Evolutionary conservation across 768 basidiomycete species (phyloP), one percentile per base, ranked within the genome.

Genomic region (Agrocybe pediades): DNA sequence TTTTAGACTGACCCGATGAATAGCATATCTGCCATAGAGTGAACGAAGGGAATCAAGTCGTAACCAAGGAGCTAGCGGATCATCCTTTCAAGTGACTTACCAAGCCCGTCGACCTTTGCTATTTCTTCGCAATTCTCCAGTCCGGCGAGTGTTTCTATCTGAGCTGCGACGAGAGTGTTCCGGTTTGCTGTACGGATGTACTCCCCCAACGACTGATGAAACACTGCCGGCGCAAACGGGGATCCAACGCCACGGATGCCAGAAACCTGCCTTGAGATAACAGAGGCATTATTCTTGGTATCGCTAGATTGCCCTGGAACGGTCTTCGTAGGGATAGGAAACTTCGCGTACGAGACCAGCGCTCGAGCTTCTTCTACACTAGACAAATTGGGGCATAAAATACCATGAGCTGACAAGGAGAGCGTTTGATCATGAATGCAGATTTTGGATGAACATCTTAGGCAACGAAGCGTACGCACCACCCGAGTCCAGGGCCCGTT

Each of bases 141-240:
- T 11, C 62, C 62, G 39, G 50, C 36, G 16, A 59, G 24, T 6
- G 59, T 63, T 49, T 63, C 62, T 9, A 63, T 63, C 46, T 63
- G 62, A 2, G 59, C 57, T 2, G 57, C 59, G 19, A 61, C 41
- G 30, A 63, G 55, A 3, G 62, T 63, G 47, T 63, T 63, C 23
- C 46, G 51, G 44, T 63, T 63, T 23, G 62, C 62, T 17, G 62
- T 61, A 48, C 59, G 56, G 20, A 61, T 58, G 39, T 61, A 63
- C 29, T 63, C 59, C 36, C 29, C 47, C 40, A 59, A 51, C 4
- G 55, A 59, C 21, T 63, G 62, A 24, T 55, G 50, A 17, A 63
- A 63, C n/a, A 55, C 59, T 21, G 57, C 53, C 39, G 59, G 62
- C 7, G 59, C 59, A 45, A 63, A 60, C 11, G 62, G 59, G 16